A percentile compares a stretch with the other conserved stretches of the same genome.
Conservation (phyloP, 2,329 filamentous ascomycete species). For the Fusarium neocosmosporiellum region DNA sequence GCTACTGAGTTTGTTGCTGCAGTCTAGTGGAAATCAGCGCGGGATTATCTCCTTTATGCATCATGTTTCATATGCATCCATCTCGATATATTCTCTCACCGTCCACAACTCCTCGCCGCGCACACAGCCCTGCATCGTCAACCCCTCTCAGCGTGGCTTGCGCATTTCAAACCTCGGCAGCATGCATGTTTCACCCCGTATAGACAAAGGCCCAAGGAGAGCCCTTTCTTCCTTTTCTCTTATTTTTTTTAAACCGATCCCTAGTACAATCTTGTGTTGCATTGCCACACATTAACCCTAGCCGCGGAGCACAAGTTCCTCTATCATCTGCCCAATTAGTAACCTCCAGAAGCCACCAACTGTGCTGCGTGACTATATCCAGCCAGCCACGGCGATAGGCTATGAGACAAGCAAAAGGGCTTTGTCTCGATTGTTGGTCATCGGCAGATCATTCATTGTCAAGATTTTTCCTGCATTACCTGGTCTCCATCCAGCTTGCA, state of each 20-base stretch:
- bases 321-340: not conserved
- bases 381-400: not conserved
- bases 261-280: slow-evolving; percentile 6
- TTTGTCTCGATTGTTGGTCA: not conserved
- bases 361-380: not conserved
- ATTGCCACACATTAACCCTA: slow-evolving; percentile 21
- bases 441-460: not conserved
- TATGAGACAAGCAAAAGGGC: not conserved
- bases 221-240: not conserved
- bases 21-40: slow-evolving; percentile 1
- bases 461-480: not conserved
- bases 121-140: not conserved
- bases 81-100: not conserved
- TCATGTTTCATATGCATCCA: not conserved
- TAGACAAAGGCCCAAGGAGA: slow-evolving; percentile 11
- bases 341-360: not conserved
- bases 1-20: slow-evolving; percentile 3
- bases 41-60: not conserved
- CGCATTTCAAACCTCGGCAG: slow-evolving; percentile 12
- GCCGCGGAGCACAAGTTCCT: not conserved
- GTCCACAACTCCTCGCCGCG: not conserved
- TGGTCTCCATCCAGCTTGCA: not conserved
- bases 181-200: slow-evolving; percentile 39
- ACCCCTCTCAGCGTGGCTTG: slow-evolving; percentile 14
- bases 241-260: slow-evolving; percentile 1